Evolutionary conservation across 1,284 basidiomycete genomes (phyloP).

Genomic region (Stygiomarasmius scandens): DNA sequence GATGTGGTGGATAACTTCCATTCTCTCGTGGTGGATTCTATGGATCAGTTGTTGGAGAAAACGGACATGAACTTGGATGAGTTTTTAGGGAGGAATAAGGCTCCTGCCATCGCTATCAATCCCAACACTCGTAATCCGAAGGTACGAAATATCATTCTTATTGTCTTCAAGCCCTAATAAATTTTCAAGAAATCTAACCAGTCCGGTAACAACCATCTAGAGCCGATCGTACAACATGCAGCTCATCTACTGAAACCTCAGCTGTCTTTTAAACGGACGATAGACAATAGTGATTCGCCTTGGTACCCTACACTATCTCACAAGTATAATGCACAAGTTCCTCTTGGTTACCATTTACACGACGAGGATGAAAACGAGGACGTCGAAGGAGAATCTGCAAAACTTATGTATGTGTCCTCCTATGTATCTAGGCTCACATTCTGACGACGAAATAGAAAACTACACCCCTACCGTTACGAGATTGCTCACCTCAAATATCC

Average conservation of each 20-base stretch:
- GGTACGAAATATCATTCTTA: background rate
- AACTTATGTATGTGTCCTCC: constrained; percentile 29
- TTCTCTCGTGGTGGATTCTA: constrained; percentile 74
- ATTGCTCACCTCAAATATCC: constrained; percentile 75
- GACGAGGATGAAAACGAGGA: constrained; percentile 35
- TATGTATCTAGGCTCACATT: constrained; percentile 14
- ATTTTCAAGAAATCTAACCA: constrained; percentile 7
- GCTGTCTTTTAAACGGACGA: constrained; percentile 59
- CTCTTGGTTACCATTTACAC: constrained; percentile 63
- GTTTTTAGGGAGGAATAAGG: constrained; percentile 71
- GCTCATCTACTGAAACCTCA: constrained; percentile 81
- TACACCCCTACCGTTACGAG: constrained; percentile 84
- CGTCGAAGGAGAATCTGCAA: constrained; percentile 20
- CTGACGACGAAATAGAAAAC: constrained; percentile 13
- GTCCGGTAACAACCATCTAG: constrained; percentile 52
- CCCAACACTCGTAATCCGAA: constrained; percentile 15
- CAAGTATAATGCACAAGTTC: constrained; percentile 82
- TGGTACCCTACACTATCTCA: constrained; percentile 68
- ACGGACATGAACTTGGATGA: constrained; percentile 86
- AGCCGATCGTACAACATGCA: constrained; percentile 70
- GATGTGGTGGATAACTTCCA: constrained; percentile 84
- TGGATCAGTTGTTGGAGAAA: constrained; percentile 86
- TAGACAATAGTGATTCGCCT: constrained; percentile 58
- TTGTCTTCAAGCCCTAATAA: constrained; percentile 11
- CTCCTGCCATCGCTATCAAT: constrained; percentile 63